A percentile compares a stretch with the other conserved stretches of the same genome.
Conservation (phyloP, 192 early-diverging fungal species). For the Dissophora ornata region DNA sequence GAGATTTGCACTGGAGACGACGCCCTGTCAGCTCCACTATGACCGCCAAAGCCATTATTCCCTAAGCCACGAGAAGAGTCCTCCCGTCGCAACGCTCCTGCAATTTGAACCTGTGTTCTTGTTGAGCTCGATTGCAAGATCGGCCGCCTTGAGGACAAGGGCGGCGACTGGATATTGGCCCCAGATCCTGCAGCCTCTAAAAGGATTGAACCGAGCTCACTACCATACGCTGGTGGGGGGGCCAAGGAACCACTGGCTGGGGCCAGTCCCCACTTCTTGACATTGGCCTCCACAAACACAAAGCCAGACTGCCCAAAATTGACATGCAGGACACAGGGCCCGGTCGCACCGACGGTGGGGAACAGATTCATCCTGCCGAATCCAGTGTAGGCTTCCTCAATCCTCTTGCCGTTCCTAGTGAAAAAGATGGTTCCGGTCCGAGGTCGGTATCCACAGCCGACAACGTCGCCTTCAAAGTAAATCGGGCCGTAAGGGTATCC, state of each 20-base stretch:
- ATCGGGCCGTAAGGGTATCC: slow-evolving; percentile 69
- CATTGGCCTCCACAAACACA: slow-evolving; percentile 87
- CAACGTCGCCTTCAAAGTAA: slow-evolving; percentile 79
- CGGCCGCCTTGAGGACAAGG: slow-evolving; percentile 1
- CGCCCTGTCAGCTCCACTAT: background rate
- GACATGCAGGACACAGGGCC: slow-evolving; percentile 68
- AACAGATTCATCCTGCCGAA: slow-evolving; percentile 76
- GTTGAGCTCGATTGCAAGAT: slow-evolving; percentile 25
- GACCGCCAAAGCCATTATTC: background rate
- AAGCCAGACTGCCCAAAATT: slow-evolving; percentile 86
- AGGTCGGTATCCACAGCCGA: slow-evolving; percentile 83
- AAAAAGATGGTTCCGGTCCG: slow-evolving; percentile 80
- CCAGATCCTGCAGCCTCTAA: slow-evolving; percentile 54
- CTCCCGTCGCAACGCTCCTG: background rate
- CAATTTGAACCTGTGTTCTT: background rate
- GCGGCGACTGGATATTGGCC: background rate
- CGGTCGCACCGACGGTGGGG: slow-evolving; percentile 69
- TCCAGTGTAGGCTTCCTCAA: slow-evolving; percentile 76
- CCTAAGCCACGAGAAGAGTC: background rate
- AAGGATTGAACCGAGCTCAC: slow-evolving; percentile 74
- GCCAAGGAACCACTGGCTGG: slow-evolving; percentile 74
- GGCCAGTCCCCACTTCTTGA: slow-evolving; percentile 85
- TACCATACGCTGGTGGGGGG: slow-evolving; percentile 84
- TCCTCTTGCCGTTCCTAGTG: slow-evolving; percentile 77
- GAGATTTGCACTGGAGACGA: slow-evolving; percentile 35